These are phyloP conservation scores for Pyrenochaeta sp. DNA, from an alignment of 2,329 filamentous ascomycete species.

Conservation along the genomic window DNA sequence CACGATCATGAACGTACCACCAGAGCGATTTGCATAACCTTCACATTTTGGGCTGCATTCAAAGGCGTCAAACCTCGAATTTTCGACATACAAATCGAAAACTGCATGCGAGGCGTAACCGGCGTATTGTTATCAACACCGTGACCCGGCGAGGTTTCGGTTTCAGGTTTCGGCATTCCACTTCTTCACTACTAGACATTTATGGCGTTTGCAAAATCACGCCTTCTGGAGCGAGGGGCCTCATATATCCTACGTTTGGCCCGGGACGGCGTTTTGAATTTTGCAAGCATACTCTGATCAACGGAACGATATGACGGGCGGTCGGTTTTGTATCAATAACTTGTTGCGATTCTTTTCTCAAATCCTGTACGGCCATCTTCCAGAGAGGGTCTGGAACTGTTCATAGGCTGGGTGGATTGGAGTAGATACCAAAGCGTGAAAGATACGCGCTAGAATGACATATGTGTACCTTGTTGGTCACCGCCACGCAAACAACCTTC, in stretches of 20 bases:
- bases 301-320: conserved; percentile 23
- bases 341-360: conserved; percentile 15
- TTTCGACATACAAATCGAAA: conserved; percentile 18
- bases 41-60: conserved; percentile 46
- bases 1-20: conserved; percentile 44
- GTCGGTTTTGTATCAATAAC: conserved; percentile 25
- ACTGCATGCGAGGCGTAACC: conserved; percentile 41
- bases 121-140: conserved; percentile 33
- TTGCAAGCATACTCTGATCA: conserved; percentile 26
- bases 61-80: conserved; percentile 35
- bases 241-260: conserved; percentile 24
- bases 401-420: conserved; percentile 14
- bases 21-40: conserved; percentile 42
- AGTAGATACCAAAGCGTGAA: conserved; percentile 28
- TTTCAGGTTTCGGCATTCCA: conserved; percentile 19
- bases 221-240: conserved; percentile 17
- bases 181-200: conserved; percentile 28
- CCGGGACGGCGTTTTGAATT: conserved; percentile 23
- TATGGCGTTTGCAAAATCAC: conserved; percentile 32
- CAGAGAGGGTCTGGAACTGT: conserved; percentile 8
- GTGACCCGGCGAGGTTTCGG: conserved; percentile 36
- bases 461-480: conserved; percentile 15
- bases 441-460: conserved; percentile 24
- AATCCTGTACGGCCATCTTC: conserved; percentile 13
- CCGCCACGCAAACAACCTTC: conserved; percentile 1